Conservation (phyloP, 1,284 basidiomycete genomes). For the Cerrena zonata region DNA sequence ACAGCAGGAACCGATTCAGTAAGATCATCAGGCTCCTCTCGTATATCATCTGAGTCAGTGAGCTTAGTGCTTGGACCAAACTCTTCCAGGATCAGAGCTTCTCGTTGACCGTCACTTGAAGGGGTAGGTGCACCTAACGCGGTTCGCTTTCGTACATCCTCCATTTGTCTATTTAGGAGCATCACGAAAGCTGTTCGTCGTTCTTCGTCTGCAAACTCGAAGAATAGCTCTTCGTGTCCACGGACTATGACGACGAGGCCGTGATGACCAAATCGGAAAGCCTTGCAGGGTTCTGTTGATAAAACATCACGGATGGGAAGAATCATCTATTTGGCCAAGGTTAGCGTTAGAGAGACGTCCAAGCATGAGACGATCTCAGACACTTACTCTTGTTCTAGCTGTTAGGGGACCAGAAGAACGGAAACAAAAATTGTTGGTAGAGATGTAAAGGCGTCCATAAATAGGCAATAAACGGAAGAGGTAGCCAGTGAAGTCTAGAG, state of each 20-base stretch:
- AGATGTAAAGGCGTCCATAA: slow-evolving; percentile 81
- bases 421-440: slow-evolving; percentile 86
- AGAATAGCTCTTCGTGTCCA: slow-evolving; percentile 94
- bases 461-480: slow-evolving; percentile 82
- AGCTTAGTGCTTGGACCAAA: slow-evolving; percentile 44
- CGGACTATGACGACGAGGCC: slow-evolving; percentile 87
- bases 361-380: slow-evolving; percentile 4
- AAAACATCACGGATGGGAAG: slow-evolving; percentile 86
- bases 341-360: background rate
- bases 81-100: slow-evolving; percentile 71
- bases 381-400: slow-evolving; percentile 68
- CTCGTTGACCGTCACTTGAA: slow-evolving; percentile 47
- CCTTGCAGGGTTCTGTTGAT: slow-evolving; percentile 77
- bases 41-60: slow-evolving; percentile 32
- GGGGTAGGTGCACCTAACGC: slow-evolving; percentile 35
- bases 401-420: slow-evolving; percentile 73
- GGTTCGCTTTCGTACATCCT: slow-evolving; percentile 54
- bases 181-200: slow-evolving; percentile 72
- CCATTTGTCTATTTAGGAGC: slow-evolving; percentile 77
- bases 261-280: slow-evolving; percentile 82
- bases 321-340: slow-evolving; percentile 70
- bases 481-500: slow-evolving; percentile 79
- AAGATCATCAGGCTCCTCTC: slow-evolving; percentile 41
- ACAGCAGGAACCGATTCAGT: slow-evolving; percentile 72
- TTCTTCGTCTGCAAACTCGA: slow-evolving; percentile 81